Evolutionary conservation across 2,329 filamentous ascomycete species (phyloP).

Genomic region (Ascochyta koolunga): DNA sequence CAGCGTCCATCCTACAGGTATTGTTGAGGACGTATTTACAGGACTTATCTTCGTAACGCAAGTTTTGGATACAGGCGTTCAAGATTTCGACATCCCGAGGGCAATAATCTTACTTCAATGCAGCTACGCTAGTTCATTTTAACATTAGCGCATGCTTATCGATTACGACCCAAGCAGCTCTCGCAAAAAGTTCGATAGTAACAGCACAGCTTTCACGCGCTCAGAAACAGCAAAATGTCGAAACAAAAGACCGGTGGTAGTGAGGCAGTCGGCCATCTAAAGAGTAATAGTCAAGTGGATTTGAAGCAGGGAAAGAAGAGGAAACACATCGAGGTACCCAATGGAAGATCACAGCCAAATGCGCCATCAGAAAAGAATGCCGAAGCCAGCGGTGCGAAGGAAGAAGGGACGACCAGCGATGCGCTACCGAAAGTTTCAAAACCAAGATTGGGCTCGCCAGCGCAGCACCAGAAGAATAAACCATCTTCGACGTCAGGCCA

Average conservation of each 20-base stretch:
- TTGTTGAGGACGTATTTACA: too few relatives aligned
- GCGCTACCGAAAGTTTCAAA: not conserved
- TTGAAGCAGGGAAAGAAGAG: slow-evolving; percentile 40
- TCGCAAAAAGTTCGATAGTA: slow-evolving; percentile 29
- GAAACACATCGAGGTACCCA: slow-evolving; percentile 31
- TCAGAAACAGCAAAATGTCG: slow-evolving; percentile 20
- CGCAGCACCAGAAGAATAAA: not conserved
- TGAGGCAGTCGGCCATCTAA: not conserved
- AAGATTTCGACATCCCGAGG: not conserved
- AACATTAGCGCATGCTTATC: slow-evolving; percentile 23
- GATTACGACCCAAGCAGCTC: slow-evolving; percentile 23
- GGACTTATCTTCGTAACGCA: too few relatives aligned
- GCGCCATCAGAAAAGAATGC: not conserved
- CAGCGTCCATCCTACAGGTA: too few relatives aligned
- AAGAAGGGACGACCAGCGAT: not conserved
- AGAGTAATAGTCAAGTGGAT: not conserved
- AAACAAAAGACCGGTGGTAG: slow-evolving; percentile 15
- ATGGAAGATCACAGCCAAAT: not conserved
- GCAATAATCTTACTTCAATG: too few relatives aligned
- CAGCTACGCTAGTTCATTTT: not conserved
- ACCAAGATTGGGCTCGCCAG: not conserved
- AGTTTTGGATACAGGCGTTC: too few relatives aligned
- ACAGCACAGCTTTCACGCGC: slow-evolving; percentile 3
- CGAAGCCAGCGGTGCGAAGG: not conserved
- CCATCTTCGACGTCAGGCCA: slow-evolving; percentile 5